A percentile compares a stretch with the other conserved stretches of the same genome.
These are phyloP conservation scores for Arachnomyces sp. DNA, from an alignment of 2,329 filamentous ascomycete genomes.

Conservation along the genomic window DNA sequence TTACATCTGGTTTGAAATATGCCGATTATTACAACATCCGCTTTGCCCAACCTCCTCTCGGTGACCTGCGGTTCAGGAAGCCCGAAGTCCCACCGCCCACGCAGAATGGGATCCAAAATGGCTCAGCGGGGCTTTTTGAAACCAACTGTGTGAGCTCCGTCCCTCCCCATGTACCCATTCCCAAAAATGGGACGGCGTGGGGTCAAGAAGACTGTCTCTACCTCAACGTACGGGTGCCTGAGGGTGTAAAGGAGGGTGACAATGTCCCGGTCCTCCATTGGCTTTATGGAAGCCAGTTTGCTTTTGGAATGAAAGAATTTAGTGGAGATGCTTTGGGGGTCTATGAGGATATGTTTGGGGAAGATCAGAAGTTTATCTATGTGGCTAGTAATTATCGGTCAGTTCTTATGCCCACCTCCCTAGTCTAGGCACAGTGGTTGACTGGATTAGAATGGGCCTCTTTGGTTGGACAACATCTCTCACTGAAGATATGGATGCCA, in stretches of 20 bases:
- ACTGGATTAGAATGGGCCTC: slow-evolving; percentile 5
- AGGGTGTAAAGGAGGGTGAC: slow-evolving; percentile 5
- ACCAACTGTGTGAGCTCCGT: slow-evolving; percentile 6
- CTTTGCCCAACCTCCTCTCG: slow-evolving; percentile 7
- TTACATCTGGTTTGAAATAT: not conserved
- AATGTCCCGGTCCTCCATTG: slow-evolving; percentile 9
- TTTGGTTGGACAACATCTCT: slow-evolving; percentile 6
- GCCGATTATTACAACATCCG: slow-evolving; percentile 11
- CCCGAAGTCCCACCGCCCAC: slow-evolving; percentile 1
- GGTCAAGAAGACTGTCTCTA: slow-evolving; percentile 11
- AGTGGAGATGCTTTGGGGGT: slow-evolving; percentile 3
- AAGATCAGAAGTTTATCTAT: slow-evolving; percentile 7
- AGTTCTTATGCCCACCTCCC: not conserved
- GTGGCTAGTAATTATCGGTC: slow-evolving; percentile 11
- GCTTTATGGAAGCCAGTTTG: slow-evolving; percentile 8
- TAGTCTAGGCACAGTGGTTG: not conserved
- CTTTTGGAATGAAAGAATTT: slow-evolving; percentile 6
- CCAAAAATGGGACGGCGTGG: slow-evolving; percentile 6
- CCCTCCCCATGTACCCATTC: not conserved
- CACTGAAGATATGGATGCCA: slow-evolving; percentile 6
- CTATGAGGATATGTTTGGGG: slow-evolving; percentile 1
- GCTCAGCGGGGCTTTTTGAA: not conserved
- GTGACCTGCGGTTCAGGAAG: slow-evolving; percentile 3
- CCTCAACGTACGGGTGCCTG: slow-evolving; percentile 8
- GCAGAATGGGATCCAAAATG: slow-evolving; percentile 3